phyloP scores from a whole-genome alignment of 176 grass and related monocot genomes.

The Dactylis glomerata region DNA sequence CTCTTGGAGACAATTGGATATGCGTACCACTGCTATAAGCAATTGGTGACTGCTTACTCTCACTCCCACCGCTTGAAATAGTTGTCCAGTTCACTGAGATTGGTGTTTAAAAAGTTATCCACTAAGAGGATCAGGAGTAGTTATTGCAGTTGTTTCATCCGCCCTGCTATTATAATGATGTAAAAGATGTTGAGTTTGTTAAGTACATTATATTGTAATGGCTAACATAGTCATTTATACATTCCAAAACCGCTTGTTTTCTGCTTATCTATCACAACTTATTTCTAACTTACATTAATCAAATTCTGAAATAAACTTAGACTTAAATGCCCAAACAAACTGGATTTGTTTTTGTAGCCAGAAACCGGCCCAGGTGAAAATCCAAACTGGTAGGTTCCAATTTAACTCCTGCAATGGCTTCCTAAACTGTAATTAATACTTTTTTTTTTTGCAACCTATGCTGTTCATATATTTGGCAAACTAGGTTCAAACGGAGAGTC shows the following conservation, averaged over 20 bases:
- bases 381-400: not conserved
- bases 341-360: not conserved
- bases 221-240: not conserved
- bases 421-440: not conserved
- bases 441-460: not conserved
- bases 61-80: not conserved
- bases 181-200: not conserved
- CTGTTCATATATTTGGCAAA: not conserved
- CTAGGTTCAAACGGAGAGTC: constrained; percentile 8
- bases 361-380: not conserved
- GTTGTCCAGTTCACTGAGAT: not conserved
- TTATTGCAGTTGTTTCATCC: not conserved
- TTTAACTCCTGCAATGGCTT: not conserved
- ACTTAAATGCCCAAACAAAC: not conserved
- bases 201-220: not conserved
- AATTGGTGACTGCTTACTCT: constrained; percentile 4
- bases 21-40: constrained; percentile 4
- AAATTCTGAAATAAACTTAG: constrained; percentile 1
- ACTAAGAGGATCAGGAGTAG: not conserved
- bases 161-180: not conserved
- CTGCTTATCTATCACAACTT: not conserved
- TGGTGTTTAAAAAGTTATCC: constrained; percentile 6
- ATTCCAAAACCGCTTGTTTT: not conserved
- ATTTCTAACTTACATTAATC: not conserved
- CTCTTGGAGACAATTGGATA: constrained; percentile 12